phyloP scores from a whole-genome alignment of 495 filamentous ascomycete species.

The Penicillium diatomitis region DNA sequence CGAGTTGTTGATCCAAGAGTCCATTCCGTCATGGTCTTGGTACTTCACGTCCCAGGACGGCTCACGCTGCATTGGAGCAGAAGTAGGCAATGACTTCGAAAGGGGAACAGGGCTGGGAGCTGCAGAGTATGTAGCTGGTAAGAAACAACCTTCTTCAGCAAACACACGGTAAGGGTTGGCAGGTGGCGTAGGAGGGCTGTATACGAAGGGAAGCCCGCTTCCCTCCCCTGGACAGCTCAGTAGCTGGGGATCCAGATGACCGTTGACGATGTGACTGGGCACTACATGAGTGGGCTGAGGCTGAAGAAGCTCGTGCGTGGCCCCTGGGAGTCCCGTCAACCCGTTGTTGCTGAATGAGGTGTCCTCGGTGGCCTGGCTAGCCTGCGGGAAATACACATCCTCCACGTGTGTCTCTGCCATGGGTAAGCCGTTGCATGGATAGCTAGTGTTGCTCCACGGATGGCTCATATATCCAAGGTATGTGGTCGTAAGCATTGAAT shows the following conservation, averaged over 20 bases:
- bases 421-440: conserved; percentile 39
- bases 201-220: background rate
- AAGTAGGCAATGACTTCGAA: background rate
- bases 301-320: conserved; percentile 44
- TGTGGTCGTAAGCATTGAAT: conserved; percentile 14
- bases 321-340: conserved; percentile 46
- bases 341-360: conserved; percentile 20
- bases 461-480: conserved; percentile 18
- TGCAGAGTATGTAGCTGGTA: background rate
- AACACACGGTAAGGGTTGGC: conserved; percentile 5
- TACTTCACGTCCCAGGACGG: conserved; percentile 4
- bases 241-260: conserved; percentile 33
- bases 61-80: conserved; percentile 5
- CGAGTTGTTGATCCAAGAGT: conserved; percentile 1
- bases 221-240: conserved; percentile 20
- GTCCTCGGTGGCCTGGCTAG: conserved; percentile 21
- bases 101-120: conserved; percentile 5
- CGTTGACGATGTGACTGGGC: conserved; percentile 9
- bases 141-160: conserved; percentile 1
- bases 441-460: conserved; percentile 38
- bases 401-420: conserved; percentile 15
- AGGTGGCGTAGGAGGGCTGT: background rate
- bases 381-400: conserved; percentile 18
- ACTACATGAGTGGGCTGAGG: conserved; percentile 17
- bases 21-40: conserved; percentile 4